These are phyloP conservation scores for Graphilbum sp. DNA, from an alignment of 2,329 filamentous ascomycete genomes.

Conservation along the genomic window DNA sequence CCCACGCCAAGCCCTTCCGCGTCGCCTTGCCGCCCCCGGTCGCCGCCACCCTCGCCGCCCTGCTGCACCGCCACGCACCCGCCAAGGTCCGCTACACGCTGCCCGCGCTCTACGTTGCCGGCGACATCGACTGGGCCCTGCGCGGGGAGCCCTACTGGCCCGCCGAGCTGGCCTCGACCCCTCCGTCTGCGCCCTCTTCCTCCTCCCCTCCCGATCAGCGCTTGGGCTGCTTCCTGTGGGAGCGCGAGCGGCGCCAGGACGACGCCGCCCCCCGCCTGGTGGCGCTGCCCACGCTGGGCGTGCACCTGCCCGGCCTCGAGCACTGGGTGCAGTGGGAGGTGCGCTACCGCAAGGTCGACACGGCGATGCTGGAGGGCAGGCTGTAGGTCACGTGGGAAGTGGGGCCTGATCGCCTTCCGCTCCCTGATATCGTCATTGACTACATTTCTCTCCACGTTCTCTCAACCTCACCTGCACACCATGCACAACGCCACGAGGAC, in stretches of 20 bases:
- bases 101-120: conserved; percentile 33
- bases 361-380: conserved; percentile 11
- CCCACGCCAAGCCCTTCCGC: conserved; percentile 31
- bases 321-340: conserved; percentile 32
- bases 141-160: conserved; percentile 8
- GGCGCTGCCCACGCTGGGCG: conserved; percentile 34
- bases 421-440: too few species aligned
- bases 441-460: too few species aligned
- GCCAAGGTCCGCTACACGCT: conserved; percentile 39
- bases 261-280: conserved; percentile 22
- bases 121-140: conserved; percentile 16
- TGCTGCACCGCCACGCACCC: conserved; percentile 33
- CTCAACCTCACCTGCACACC: too few species aligned
- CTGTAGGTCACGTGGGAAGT: neutral
- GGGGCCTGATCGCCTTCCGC: too few species aligned
- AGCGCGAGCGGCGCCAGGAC: conserved; percentile 1
- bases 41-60: conserved; percentile 16
- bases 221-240: conserved; percentile 2
- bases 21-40: neutral
- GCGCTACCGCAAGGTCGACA: conserved; percentile 33
- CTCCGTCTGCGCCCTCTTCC: too few species aligned
- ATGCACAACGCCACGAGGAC: too few species aligned
- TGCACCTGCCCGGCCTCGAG: conserved; percentile 28
- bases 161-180: neutral
- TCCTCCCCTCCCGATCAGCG: neutral